Base-by-base conservation (phyloP, 228 moss, liverwort and hornwort genomes). In the Sphagnum fallax region DNA sequence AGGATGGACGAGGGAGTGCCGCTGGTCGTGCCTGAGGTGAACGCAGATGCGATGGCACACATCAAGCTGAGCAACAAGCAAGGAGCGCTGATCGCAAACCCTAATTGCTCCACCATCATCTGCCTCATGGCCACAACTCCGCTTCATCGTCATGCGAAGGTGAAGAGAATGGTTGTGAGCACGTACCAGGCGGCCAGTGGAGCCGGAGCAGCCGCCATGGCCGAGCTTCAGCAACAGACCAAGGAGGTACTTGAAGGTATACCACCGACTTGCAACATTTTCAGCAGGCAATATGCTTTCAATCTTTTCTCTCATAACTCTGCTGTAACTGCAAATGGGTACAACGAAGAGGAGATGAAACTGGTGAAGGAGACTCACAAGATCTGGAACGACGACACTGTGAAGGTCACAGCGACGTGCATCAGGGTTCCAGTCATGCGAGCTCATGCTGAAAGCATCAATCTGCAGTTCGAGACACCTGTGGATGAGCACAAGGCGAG, bases 261-360 rank as follows among this genome's bases (percentile, higher is more conserved):
- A 73, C 77, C 77, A 67, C 98, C 98, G 4, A 98, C 98, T 6
- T 98, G 98, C 80, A 90, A 90, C 53, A 98, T 98, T 62, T 98
- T 98, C 73, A 74, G 67, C 73, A 75, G 88, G 11, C 89, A 98
- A 67, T 98, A 98, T 70, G 98, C 98, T 0, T 94, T 98, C 81
- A 98, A 98, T 67, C 71, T 98, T 8, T 98, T 98, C 65, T 98
- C 98, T 0, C 98, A 98, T 78, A 98, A 98, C 74, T 94, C 98
- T 4, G 67, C 89, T 11, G 94, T 98, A 13, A 89, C 89, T 4
- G 80, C 8, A 7, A 98, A 98, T 64, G 98, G 98, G 16, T 98
- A 94, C 72, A 94, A 98, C 62, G 98, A 98, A 75, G 98, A 98
- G 84, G 98, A 98, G 83, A 98, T 98, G 94, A 98, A 98, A 73